phyloP scores from a whole-genome alignment of 2,329 filamentous ascomycete species.

The Paecilomyces sp. region DNA sequence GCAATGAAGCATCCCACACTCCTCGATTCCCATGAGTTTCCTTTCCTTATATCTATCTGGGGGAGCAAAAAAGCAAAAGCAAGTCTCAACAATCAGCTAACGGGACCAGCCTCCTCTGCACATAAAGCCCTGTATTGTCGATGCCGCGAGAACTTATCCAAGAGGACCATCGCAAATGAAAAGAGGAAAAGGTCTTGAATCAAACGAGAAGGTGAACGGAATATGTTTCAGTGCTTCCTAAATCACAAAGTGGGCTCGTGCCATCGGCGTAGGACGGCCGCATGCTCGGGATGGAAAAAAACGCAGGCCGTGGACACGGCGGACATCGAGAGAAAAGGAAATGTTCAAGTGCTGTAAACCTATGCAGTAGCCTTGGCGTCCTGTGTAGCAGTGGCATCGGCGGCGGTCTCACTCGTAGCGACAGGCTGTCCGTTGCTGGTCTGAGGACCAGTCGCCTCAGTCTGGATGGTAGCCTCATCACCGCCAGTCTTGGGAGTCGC shows the following conservation, averaged over 20 bases:
- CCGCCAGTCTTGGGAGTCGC: slow-evolving; percentile 18
- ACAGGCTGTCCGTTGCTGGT: slow-evolving; percentile 12
- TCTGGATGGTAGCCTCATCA: slow-evolving; percentile 13
- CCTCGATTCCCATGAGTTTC: neutral
- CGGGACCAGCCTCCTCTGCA: neutral
- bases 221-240: slow-evolving; percentile 1
- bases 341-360: slow-evolving; percentile 4
- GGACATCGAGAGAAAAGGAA: slow-evolving; percentile 1
- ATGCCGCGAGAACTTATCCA: neutral
- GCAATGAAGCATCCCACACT: neutral
- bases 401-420: neutral
- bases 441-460: slow-evolving; percentile 18
- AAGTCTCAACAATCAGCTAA: neutral
- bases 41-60: neutral
- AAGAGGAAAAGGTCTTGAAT: slow-evolving; percentile 6
- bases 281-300: neutral
- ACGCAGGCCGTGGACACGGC: neutral
- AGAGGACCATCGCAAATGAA: slow-evolving; percentile 1
- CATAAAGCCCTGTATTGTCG: neutral
- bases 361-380: slow-evolving; percentile 22
- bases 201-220: slow-evolving; percentile 2
- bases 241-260: slow-evolving; percentile 2
- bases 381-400: slow-evolving; percentile 2
- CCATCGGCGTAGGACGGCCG: neutral
- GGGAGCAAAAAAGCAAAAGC: neutral